These are phyloP conservation scores for Penicillium concentricum DNA, from an alignment of 2,329 filamentous ascomycete genomes.

Conservation along the genomic window DNA sequence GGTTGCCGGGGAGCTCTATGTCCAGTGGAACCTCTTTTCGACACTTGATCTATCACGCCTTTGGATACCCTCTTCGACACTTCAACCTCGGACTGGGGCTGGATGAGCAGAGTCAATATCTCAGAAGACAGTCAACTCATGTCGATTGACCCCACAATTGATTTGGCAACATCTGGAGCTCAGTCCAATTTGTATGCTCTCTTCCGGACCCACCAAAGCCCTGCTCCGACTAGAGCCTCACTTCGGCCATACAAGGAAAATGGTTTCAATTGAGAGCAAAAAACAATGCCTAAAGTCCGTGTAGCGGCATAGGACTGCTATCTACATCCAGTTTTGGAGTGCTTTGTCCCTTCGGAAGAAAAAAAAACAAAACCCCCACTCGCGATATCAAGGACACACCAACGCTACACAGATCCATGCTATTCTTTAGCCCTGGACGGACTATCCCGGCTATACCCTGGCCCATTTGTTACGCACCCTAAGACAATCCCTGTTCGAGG, in stretches of 20 bases:
- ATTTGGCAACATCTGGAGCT: background rate
- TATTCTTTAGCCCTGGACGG: constrained; percentile 20
- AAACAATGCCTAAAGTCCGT: constrained; percentile 7
- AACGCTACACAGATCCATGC: constrained; percentile 24
- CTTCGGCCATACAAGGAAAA: background rate
- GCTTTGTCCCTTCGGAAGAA: constrained; percentile 21
- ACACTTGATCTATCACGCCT: background rate
- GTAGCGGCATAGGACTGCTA: constrained; percentile 10
- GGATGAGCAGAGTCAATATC: background rate
- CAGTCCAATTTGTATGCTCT: background rate
- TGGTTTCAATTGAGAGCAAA: background rate
- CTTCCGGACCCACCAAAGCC: background rate
- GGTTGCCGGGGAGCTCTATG: background rate
- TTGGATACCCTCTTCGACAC: background rate
- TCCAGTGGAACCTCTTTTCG: background rate
- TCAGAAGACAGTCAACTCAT: background rate
- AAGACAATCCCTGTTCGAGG: constrained; percentile 23
- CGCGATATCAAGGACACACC: constrained; percentile 8
- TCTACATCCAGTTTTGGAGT: constrained; percentile 10
- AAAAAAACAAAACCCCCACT: constrained; percentile 10
- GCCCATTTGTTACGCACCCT: constrained; percentile 17
- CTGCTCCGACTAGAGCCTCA: background rate
- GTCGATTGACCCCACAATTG: background rate
- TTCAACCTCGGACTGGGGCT: background rate
- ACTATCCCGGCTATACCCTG: constrained; percentile 20